phyloP scores from a whole-genome alignment of 768 basidiomycete species.

The Gautieria morchelliformis region DNA sequence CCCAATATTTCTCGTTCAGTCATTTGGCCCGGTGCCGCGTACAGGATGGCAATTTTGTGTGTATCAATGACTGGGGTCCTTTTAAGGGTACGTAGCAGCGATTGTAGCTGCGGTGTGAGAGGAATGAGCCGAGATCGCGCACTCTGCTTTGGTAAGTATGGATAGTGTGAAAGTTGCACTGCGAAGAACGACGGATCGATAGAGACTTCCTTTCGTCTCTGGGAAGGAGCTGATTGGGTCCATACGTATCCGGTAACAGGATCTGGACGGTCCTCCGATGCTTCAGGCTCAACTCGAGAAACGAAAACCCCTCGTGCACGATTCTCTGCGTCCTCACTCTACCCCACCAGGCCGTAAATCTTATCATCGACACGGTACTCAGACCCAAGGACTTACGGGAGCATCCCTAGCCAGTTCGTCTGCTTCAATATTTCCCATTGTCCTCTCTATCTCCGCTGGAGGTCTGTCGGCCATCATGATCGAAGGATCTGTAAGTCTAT shows the following conservation, averaged over 20 bases:
- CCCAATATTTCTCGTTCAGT: conserved; percentile 77
- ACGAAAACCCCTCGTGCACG: neutral
- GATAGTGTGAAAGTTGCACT: conserved; percentile 76
- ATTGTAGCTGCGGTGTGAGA: conserved; percentile 43
- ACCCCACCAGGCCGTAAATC: neutral
- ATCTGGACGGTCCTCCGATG: conserved; percentile 36
- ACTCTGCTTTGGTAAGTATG: conserved; percentile 37
- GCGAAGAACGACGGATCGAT: conserved; percentile 82
- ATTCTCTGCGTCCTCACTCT: neutral
- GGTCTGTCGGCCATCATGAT: conserved; percentile 64
- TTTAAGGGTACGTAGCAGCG: conserved; percentile 63
- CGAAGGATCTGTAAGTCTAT: conserved; percentile 61
- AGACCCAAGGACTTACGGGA: conserved; percentile 2
- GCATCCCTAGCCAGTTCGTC: conserved; percentile 9
- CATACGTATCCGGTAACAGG: conserved; percentile 82
- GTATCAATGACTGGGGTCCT: conserved; percentile 91
- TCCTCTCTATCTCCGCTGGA: conserved; percentile 21
- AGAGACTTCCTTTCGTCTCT: conserved; percentile 75
- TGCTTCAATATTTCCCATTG: conserved; percentile 14
- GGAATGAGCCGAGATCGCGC: conserved; percentile 37
- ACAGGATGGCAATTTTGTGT: conserved; percentile 93
- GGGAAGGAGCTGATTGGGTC: conserved; percentile 79
- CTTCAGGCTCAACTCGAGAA: conserved; percentile 10
- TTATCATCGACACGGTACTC: neutral
- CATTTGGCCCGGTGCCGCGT: conserved; percentile 87